Base-by-base conservation (phyloP, 345 rosid genomes). In the Populus pruinosa region DNA sequence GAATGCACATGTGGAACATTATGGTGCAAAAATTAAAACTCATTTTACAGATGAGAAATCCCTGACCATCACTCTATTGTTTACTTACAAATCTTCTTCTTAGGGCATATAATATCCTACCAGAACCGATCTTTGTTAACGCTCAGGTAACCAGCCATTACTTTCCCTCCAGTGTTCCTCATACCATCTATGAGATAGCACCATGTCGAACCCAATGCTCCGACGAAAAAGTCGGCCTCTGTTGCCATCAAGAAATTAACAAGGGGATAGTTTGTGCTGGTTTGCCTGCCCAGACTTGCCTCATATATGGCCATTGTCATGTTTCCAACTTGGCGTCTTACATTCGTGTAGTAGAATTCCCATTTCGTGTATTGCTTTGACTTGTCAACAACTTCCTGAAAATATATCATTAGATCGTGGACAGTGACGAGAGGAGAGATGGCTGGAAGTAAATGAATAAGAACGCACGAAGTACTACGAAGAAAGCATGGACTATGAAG, bases 171-270 rank as follows among this genome's bases (percentile, higher is more conserved):
- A 0, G 99, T 96, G 33, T 91, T 93, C 82, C 99, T 89, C 98
- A 96, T 96, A 33, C 98, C 97, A 33, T 93, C 99, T 7, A 96
- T 93, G 61, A 96, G 94, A 79, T 83, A 96, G 79, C 97, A 93
- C 99, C 99, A 96, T 12, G 99, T 96, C 2, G 99, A 96, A 33
- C 98, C 98, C 78, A 96, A 79, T 44, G 99, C 99, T 21, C 99
- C 99, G 0, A 93, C 81, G 73, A 96, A 96, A 75, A 90, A 93
- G 82, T 96, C 95, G 0, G 99, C 89, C 2, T 96, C 98, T 0
- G 92, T 77, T 5, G 97, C 98, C 97, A 96, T 96, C 73, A 93
- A 76, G 86, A 96, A 93, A 85, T 96, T 96, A 10, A 96, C 99
- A 0, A 96, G 87, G 11, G 98, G 99, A 82, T 96, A 91, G 85